Evolutionary conservation across 768 basidiomycete species (phyloP), one percentile per base, ranked within the genome.

Genomic region (Lactarius tabidus): DNA sequence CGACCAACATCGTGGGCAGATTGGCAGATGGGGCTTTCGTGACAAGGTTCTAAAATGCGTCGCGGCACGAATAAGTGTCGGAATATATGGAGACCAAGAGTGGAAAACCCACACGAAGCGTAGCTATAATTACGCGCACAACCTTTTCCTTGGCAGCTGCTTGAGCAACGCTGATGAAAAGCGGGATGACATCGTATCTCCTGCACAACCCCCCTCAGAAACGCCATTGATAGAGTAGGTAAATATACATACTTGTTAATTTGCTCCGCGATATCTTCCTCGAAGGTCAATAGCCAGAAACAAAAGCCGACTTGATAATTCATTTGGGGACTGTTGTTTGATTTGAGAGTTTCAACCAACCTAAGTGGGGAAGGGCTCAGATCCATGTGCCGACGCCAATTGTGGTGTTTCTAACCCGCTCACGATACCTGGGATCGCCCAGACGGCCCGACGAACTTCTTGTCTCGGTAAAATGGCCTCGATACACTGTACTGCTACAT

Each of bases 81-180:
- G 64, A 33, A n/a, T n/a, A n/a, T n/a, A n/a, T n/a, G 1, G 9
- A 53, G n/a, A 41, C 18, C 18, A 35, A 33, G 48, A 36, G 17
- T 15, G 38, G 2, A 39, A 26, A 20, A 72, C 77, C 55, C 71
- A 94, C 95, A 60, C 91, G 81, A 78, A 98, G 92, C 1, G 95
- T 93, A 17, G 97, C 93, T 41, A 98, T 81, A 62, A 95, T 87
- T 17, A 98, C 90, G 10, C 97, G 87, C 66, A 93, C 90, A 33
- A 99, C 93, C 76, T 99, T 99, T 78, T 98, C 96, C 75, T 99
- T 99, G 36, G 91, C 90, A 6, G 95, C 95, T 7, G 80, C 84
- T 73, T 95, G 91, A 2, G 94, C 94, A 43, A 93, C 85, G 54
- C 89, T 84, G 36, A 88, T 86, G 43, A 99, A 80, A 28, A 92